Evolutionary conservation across 352 stramenopile genomes (phyloP).

Genomic region (Pythium periplocum): DNA sequence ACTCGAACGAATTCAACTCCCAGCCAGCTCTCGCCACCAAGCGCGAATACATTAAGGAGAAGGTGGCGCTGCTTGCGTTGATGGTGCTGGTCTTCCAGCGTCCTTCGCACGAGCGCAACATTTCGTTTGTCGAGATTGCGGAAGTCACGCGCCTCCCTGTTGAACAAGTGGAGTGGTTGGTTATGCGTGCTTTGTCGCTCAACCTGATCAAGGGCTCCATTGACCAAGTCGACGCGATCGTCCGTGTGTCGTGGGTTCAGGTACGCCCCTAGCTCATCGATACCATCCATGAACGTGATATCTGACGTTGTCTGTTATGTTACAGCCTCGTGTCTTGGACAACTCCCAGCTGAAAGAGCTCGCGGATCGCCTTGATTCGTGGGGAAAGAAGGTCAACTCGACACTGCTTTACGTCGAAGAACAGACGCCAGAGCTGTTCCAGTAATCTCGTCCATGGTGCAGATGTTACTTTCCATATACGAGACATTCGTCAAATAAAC

Average conservation of each 20-base stretch:
- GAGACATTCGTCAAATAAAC: no score
- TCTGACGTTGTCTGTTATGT: slow-evolving; percentile 1
- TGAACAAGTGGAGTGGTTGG: slow-evolving; percentile 96
- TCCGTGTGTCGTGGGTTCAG: slow-evolving; percentile 96
- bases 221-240: slow-evolving; percentile 90
- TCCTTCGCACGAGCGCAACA: slow-evolving; percentile 90
- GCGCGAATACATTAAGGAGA: slow-evolving; percentile 96
- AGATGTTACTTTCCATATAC: no score
- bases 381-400: slow-evolving; percentile 82
- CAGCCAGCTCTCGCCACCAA: slow-evolving; percentile 93
- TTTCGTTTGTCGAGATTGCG: slow-evolving; percentile 93
- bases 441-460: slow-evolving; percentile 28
- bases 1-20: slow-evolving; percentile 81
- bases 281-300: not conserved
- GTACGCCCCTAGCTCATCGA: slow-evolving; percentile 7
- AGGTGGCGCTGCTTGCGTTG: slow-evolving; percentile 95
- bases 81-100: slow-evolving; percentile 97
- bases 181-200: slow-evolving; percentile 96
- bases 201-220: slow-evolving; percentile 94
- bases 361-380: slow-evolving; percentile 56
- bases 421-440: slow-evolving; percentile 82
- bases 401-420: slow-evolving; percentile 84
- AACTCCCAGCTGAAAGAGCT: slow-evolving; percentile 76
- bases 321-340: slow-evolving; percentile 71
- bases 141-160: slow-evolving; percentile 72